These are phyloP conservation scores for Geotrichum restrictum DNA, from an alignment of 1,139 yeast species.

Conservation along the genomic window DNA sequence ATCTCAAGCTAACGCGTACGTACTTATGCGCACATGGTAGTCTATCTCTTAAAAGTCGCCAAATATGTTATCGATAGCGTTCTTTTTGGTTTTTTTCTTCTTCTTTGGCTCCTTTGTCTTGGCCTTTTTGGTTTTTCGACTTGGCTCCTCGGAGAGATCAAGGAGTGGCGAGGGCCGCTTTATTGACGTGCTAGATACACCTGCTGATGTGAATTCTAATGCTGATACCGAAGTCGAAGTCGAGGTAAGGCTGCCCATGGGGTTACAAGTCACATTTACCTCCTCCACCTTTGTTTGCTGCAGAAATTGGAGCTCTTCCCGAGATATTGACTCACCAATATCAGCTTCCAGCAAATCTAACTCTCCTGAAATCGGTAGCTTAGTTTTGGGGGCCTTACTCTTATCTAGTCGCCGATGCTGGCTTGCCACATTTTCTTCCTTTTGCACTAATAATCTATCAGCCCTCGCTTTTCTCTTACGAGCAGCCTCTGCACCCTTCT, in stretches of 20 bases:
- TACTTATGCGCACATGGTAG: no score
- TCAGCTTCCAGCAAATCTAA: not conserved
- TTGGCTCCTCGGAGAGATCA: not conserved
- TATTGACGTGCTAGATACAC: not conserved
- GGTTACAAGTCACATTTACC: no score
- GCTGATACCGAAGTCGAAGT: no score
- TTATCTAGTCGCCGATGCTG: not conserved
- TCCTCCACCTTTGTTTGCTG: not conserved
- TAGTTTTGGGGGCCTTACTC: not conserved
- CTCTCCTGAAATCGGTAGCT: no score
- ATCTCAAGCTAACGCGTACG: no score
- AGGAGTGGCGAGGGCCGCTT: not conserved
- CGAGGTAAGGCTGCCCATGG: no score
- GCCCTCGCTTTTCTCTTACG: not conserved
- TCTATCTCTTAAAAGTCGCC: conserved; percentile 10
- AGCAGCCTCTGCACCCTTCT: conserved; percentile 5
- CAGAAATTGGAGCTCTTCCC: conserved; percentile 1
- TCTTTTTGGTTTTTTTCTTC: conserved; percentile 16
- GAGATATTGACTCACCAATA: conserved; percentile 10
- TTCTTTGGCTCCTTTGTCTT: conserved; percentile 7
- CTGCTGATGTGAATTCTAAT: no score
- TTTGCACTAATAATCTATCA: not conserved
- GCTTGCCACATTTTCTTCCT: not conserved
- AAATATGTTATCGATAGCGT: conserved; percentile 16
- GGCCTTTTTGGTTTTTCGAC: not conserved